Evolutionary conservation across 352 stramenopile species (phyloP).

Genomic region (Phytopythium ostracodes): DNA sequence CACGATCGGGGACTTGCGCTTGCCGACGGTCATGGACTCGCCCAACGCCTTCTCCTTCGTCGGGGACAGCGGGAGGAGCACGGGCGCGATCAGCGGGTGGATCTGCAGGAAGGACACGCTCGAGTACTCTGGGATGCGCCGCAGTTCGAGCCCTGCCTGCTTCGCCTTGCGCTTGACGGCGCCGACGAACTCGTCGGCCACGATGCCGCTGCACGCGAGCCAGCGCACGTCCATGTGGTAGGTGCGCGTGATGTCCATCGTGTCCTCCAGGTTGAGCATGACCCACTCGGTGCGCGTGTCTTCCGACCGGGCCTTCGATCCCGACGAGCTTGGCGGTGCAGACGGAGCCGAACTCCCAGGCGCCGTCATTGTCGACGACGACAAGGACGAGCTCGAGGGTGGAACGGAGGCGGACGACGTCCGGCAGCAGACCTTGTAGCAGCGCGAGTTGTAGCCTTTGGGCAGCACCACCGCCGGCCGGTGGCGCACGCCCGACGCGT

Average conservation of each 20-base stretch:
- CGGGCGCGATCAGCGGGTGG: slow-evolving; percentile 62
- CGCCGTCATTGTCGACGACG: slow-evolving; percentile 13
- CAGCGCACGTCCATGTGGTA: slow-evolving; percentile 76
- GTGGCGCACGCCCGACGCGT: slow-evolving; percentile 12
- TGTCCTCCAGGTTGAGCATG: slow-evolving; percentile 65
- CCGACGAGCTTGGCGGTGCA: background rate
- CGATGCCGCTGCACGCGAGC: slow-evolving; percentile 74
- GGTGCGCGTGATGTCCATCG: slow-evolving; percentile 44
- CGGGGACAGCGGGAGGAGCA: slow-evolving; percentile 42
- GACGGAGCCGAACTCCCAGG: background rate
- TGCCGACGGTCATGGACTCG: slow-evolving; percentile 9
- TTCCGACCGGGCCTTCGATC: slow-evolving; percentile 8
- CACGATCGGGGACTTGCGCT: slow-evolving; percentile 22
- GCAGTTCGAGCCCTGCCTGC: slow-evolving; percentile 59
- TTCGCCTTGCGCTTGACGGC: slow-evolving; percentile 60
- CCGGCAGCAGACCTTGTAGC: slow-evolving; percentile 45
- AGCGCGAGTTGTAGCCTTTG: slow-evolving; percentile 10
- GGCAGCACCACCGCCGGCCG: slow-evolving; percentile 4
- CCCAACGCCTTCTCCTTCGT: slow-evolving; percentile 11
- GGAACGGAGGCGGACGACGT: slow-evolving; percentile 13
- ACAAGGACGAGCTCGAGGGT: background rate
- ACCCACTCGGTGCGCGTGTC: slow-evolving; percentile 71
- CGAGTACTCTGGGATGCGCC: slow-evolving; percentile 72
- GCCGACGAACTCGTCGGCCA: slow-evolving; percentile 70
- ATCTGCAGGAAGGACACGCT: slow-evolving; percentile 70